Conservation (phyloP, 768 basidiomycete genomes). For the Tricholoma hemisulphureum region DNA sequence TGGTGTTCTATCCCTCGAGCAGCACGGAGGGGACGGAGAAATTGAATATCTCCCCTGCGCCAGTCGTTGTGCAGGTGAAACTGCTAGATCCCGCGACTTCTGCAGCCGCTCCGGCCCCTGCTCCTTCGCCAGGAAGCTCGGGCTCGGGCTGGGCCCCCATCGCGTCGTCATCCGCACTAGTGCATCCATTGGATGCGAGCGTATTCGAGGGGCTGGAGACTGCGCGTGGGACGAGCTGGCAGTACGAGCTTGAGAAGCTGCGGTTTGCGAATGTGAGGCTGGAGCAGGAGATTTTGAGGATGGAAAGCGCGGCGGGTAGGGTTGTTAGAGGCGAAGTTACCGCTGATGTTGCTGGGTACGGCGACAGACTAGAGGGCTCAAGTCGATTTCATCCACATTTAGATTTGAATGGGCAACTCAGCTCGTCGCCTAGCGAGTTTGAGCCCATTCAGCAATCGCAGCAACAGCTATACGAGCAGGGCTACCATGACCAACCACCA, state of each 20-base stretch:
- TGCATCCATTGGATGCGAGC: conserved; percentile 27
- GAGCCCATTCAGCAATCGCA: not conserved
- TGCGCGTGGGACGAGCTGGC: conserved; percentile 77
- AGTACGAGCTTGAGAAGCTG: conserved; percentile 88
- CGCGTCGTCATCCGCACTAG: conserved; percentile 1
- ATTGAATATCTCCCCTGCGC: conserved; percentile 31
- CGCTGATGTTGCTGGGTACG: not conserved
- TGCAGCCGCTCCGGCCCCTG: not conserved
- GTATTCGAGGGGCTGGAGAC: conserved; percentile 75
- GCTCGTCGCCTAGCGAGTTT: not conserved
- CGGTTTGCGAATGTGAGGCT: conserved; percentile 67
- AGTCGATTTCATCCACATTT: not conserved
- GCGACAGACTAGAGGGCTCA: not conserved
- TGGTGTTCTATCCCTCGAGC: conserved; percentile 32
- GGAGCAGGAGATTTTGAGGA: conserved; percentile 47
- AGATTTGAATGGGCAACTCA: not conserved
- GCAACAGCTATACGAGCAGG: not conserved
- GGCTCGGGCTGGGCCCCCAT: conserved; percentile 5
- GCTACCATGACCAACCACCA: not conserved
- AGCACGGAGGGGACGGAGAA: conserved; percentile 12
- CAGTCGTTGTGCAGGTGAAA: conserved; percentile 40
- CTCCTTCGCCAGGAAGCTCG: conserved; percentile 3
- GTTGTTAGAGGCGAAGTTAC: not conserved
- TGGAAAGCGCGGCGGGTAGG: conserved; percentile 25
- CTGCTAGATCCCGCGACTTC: conserved; percentile 18